phyloP scores from a whole-genome alignment of 2,329 filamentous ascomycete genomes.

The Colletotrichum theobromicola region DNA sequence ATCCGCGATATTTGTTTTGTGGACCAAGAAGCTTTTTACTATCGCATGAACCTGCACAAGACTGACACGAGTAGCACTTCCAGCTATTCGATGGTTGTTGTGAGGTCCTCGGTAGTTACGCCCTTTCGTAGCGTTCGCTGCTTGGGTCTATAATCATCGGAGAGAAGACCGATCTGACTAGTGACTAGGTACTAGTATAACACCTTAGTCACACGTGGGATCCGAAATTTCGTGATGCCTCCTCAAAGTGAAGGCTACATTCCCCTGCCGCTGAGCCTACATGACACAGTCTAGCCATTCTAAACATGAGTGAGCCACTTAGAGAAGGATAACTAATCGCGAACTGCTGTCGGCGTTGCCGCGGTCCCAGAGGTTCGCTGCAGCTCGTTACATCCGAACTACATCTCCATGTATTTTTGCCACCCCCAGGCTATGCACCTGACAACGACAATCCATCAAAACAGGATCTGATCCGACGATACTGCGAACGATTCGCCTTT shows the following conservation, averaged over 20 bases:
- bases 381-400: not conserved
- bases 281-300: fast-evolving
- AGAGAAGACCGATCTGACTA: not conserved
- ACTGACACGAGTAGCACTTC: not conserved
- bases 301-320: not conserved
- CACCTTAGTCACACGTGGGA: not conserved
- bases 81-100: not conserved
- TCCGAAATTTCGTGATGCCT: not conserved
- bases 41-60: not conserved
- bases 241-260: not conserved
- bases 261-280: not conserved
- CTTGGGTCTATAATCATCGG: fast-evolving
- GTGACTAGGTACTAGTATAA: not conserved
- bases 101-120: not conserved
- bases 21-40: not conserved
- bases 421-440: not conserved
- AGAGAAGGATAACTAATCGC: fast-evolving
- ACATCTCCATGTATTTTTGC: not conserved
- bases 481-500: not conserved
- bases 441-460: not conserved
- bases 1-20: not conserved
- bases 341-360: not conserved
- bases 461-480: not conserved
- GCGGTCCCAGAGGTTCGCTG: not conserved
- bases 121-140: not conserved